These are phyloP conservation scores for Flagelloscypha sp. DNA, from an alignment of 768 basidiomycete genomes.

Conservation along the genomic window DNA sequence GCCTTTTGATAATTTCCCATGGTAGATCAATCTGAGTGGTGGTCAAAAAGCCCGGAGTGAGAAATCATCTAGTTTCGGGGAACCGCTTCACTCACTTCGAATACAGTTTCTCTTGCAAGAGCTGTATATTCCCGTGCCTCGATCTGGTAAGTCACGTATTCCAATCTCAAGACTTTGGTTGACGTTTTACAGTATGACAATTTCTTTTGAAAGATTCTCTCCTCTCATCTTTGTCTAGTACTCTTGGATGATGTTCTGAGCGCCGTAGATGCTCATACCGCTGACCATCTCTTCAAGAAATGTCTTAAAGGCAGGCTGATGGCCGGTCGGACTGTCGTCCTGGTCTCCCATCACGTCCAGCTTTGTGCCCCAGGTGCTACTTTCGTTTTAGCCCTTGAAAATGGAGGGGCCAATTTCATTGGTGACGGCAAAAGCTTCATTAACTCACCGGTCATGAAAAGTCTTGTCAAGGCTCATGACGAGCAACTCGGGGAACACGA, in stretches of 20 bases:
- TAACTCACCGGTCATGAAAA: no score
- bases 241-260: no score
- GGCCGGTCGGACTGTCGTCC: conserved; percentile 52
- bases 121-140: conserved; percentile 64
- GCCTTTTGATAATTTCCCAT: no score
- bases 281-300: conserved; percentile 51
- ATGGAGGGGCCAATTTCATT: no score
- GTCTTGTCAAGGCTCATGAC: no score
- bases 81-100: conserved; percentile 5
- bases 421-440: no score
- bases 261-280: conserved; percentile 58
- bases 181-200: conserved; percentile 40
- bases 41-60: conserved; percentile 29
- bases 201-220: neutral
- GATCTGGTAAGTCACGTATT: no score
- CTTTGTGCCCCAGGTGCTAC: conserved; percentile 52
- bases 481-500: no score
- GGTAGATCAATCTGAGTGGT: conserved; percentile 27
- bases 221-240: conserved; percentile 32
- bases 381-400: conserved; percentile 52
- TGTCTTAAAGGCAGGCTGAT: conserved; percentile 59
- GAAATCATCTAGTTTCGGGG: no score
- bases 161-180: no score
- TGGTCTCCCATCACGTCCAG: conserved; percentile 69
- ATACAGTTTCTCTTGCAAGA: conserved; percentile 46